Percentiles rank a stretch among this genome's conserved stretches.
phyloP scores from a whole-genome alignment of 2,329 filamentous ascomycete genomes.

The Monosporascus ibericus region DNA sequence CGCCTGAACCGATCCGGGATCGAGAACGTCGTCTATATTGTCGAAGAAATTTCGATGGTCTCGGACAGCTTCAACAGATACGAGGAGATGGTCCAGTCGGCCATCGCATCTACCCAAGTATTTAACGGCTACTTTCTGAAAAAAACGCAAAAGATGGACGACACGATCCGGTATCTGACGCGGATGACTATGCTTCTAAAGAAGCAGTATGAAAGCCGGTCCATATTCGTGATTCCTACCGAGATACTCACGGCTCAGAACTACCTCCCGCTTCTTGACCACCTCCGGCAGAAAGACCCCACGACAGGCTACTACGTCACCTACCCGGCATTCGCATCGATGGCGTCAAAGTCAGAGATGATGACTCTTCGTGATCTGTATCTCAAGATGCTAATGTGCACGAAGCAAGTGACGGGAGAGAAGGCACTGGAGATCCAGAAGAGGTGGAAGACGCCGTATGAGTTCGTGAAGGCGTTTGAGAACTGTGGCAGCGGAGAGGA shows the following conservation, averaged over 20 bases:
- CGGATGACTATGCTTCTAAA: constrained; percentile 65
- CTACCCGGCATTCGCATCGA: constrained; percentile 63
- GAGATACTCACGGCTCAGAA: constrained; percentile 56
- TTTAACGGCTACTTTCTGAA: constrained; percentile 77
- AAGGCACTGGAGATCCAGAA: constrained; percentile 76
- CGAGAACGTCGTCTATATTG: constrained; percentile 71
- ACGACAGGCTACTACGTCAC: constrained; percentile 53
- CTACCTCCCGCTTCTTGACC: constrained; percentile 57
- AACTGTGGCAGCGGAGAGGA: constrained; percentile 42
- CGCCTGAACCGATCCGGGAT: constrained; percentile 66
- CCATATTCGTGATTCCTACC: constrained; percentile 61
- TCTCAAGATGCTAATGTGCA: constrained; percentile 83
- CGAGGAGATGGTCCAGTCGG: constrained; percentile 62
- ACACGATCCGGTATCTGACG: constrained; percentile 69
- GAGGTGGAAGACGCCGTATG: constrained; percentile 67
- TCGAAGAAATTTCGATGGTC: constrained; percentile 66
- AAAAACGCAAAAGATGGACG: constrained; percentile 67
- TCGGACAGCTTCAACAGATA: constrained; percentile 47
- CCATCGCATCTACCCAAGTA: constrained; percentile 71
- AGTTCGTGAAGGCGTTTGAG: constrained; percentile 65
- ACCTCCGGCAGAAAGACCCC: constrained; percentile 48
- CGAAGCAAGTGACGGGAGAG: constrained; percentile 66
- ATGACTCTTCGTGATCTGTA: constrained; percentile 70
- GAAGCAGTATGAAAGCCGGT: constrained; percentile 53
- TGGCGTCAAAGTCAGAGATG: constrained; percentile 69